Percentiles rank a stretch among this genome's conserved stretches.
Conservation (phyloP, 2,329 filamentous ascomycete genomes). For the Xylariaceae sp. region DNA sequence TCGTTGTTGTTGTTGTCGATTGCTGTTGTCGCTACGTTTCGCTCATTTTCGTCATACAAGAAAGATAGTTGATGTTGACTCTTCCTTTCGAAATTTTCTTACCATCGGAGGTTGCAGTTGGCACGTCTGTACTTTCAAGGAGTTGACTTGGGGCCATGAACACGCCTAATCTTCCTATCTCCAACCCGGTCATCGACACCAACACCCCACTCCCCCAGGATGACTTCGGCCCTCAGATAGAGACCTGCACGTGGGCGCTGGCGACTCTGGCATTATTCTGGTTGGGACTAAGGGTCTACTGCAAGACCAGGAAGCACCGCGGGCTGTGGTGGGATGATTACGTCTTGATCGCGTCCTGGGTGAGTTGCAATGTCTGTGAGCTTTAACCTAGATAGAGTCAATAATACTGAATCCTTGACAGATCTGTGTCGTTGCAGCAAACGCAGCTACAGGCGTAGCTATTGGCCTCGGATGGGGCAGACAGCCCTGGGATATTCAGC, state of each 20-base stretch:
- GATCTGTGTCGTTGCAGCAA: conserved; percentile 12
- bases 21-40: too few species aligned
- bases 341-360: conserved; percentile 16
- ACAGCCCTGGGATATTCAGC: conserved; percentile 12
- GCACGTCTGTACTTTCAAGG: too few species aligned
- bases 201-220: conserved; percentile 1
- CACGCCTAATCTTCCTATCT: neutral
- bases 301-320: conserved; percentile 23
- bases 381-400: too few species aligned
- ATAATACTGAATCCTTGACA: conserved; percentile 1
- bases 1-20: too few species aligned
- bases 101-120: too few species aligned
- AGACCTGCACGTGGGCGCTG: conserved; percentile 14
- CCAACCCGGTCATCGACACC: conserved; percentile 1
- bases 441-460: conserved; percentile 13
- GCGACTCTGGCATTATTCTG: conserved; percentile 11
- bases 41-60: too few species aligned
- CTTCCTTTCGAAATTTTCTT: too few species aligned
- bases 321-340: conserved; percentile 32
- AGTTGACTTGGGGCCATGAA: conserved; percentile 1
- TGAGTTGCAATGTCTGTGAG: neutral
- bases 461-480: conserved; percentile 19
- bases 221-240: conserved; percentile 12
- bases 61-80: too few species aligned
- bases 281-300: conserved; percentile 18